phyloP scores from a whole-genome alignment of 768 basidiomycete genomes.

The Heimioporus sp. region DNA sequence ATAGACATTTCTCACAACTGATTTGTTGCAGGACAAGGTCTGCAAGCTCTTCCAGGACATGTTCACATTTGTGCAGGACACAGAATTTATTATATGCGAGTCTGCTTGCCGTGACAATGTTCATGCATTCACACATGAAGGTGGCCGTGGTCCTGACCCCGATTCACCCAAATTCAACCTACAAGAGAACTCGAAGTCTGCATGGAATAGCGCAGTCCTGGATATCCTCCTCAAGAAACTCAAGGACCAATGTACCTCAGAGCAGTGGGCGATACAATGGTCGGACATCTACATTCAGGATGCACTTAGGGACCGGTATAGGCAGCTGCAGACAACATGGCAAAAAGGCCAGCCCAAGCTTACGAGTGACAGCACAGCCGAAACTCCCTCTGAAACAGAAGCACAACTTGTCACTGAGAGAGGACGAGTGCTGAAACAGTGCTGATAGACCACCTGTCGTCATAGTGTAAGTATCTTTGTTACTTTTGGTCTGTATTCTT shows the following conservation, averaged over 20 bases:
- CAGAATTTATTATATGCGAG: too few species aligned
- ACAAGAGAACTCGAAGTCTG: background rate
- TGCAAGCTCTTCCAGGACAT: too few species aligned
- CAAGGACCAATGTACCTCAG: background rate
- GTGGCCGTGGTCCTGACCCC: background rate
- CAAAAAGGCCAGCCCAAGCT: background rate
- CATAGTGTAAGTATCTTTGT: too few species aligned
- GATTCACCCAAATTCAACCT: conserved; percentile 1
- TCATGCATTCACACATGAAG: conserved; percentile 3
- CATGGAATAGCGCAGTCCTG: conserved; percentile 4
- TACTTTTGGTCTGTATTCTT: too few species aligned
- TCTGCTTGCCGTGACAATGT: too few species aligned
- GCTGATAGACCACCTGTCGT: too few species aligned
- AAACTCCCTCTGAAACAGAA: conserved; percentile 3
- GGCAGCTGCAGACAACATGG: background rate
- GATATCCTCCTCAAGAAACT: background rate
- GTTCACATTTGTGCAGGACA: too few species aligned
- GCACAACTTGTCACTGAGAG: background rate
- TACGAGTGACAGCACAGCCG: background rate
- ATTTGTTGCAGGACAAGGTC: too few species aligned
- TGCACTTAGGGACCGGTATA: background rate
- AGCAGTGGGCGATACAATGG: conserved; percentile 3
- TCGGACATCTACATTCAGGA: background rate
- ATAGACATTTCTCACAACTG: too few species aligned
- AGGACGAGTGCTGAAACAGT: too few species aligned